These are phyloP conservation scores for Ensete ventricosum DNA, from an alignment of 176 grass and related monocot genomes.

Conservation along the genomic window DNA sequence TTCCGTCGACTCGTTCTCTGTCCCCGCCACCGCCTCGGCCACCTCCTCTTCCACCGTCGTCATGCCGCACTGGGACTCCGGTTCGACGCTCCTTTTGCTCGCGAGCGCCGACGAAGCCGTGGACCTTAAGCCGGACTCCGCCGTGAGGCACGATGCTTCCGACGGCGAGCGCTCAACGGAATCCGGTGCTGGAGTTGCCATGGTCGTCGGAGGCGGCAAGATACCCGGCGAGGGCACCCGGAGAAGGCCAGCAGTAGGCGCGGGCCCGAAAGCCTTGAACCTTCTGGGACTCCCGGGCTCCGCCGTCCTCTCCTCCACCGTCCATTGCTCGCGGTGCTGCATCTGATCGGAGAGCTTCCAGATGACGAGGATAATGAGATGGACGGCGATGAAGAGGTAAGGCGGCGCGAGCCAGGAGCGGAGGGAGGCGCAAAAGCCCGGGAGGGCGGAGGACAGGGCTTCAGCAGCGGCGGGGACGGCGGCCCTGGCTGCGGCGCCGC, in stretches of 20 bases:
- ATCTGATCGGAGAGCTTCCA: conserved; percentile 90
- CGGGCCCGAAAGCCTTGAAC: not conserved
- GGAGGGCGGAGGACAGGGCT: conserved; percentile 28
- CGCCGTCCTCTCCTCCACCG: conserved; percentile 13
- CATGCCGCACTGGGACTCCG: not conserved
- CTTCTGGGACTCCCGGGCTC: conserved; percentile 4
- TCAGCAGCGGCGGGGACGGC: conserved; percentile 34
- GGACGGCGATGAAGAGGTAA: conserved; percentile 80
- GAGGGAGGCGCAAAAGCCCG: conserved; percentile 23
- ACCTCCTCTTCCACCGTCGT: not conserved
- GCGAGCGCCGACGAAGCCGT: conserved; percentile 11
- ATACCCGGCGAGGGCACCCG: not conserved
- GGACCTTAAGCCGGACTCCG: not conserved
- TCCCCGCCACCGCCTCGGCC: not conserved
- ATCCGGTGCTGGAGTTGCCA: not conserved
- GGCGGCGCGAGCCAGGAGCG: conserved; percentile 46
- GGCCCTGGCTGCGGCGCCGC: conserved; percentile 4
- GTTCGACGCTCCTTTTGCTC: conserved; percentile 15
- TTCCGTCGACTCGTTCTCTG: conserved; percentile 1
- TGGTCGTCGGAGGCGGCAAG: not conserved
- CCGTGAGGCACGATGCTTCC: not conserved
- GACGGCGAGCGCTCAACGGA: conserved; percentile 29
- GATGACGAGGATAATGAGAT: conserved; percentile 92
- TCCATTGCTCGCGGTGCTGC: conserved; percentile 9
- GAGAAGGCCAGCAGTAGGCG: not conserved